phyloP scores from a whole-genome alignment of 805 yeast genomes.

The Candida stauntonica region DNA sequence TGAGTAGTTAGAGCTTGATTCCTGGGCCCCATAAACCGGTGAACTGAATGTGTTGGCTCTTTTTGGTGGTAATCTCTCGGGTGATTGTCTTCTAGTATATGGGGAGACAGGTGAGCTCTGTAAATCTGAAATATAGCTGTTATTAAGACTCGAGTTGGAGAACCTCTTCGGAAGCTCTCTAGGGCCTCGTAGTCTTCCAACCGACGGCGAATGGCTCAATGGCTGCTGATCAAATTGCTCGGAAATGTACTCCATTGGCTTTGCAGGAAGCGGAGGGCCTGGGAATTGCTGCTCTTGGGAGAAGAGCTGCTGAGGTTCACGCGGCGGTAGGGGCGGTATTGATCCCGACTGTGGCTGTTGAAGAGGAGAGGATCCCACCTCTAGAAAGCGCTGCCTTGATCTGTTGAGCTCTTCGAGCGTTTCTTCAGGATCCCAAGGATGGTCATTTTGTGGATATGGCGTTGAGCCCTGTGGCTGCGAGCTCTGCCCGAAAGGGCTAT shows the following conservation, averaged over 20 bases:
- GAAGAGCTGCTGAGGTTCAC: neutral
- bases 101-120: neutral
- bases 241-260: slow-evolving; percentile 22
- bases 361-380: neutral
- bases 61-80: slow-evolving; percentile 1
- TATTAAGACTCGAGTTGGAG: slow-evolving; percentile 12
- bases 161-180: slow-evolving; percentile 20
- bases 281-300: neutral
- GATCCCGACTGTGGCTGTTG: neutral
- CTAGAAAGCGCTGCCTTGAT: slow-evolving; percentile 8
- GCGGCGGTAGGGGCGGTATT: slow-evolving; percentile 2
- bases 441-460: slow-evolving; percentile 15
- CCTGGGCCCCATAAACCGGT: neutral
- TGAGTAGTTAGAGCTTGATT: neutral
- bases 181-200: slow-evolving; percentile 19
- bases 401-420: slow-evolving; percentile 18
- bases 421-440: slow-evolving; percentile 20
- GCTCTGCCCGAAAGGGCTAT: neutral
- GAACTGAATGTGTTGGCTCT: slow-evolving; percentile 1
- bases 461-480: slow-evolving; percentile 1
- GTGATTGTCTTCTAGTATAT: slow-evolving; percentile 3
- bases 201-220: slow-evolving; percentile 3
- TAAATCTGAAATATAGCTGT: slow-evolving; percentile 2
- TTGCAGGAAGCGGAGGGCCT: slow-evolving; percentile 23
- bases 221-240: slow-evolving; percentile 14